Base-by-base conservation (phyloP, 225 moss, liverwort and hornwort species). In the Pseudoscleropodium purum region DNA sequence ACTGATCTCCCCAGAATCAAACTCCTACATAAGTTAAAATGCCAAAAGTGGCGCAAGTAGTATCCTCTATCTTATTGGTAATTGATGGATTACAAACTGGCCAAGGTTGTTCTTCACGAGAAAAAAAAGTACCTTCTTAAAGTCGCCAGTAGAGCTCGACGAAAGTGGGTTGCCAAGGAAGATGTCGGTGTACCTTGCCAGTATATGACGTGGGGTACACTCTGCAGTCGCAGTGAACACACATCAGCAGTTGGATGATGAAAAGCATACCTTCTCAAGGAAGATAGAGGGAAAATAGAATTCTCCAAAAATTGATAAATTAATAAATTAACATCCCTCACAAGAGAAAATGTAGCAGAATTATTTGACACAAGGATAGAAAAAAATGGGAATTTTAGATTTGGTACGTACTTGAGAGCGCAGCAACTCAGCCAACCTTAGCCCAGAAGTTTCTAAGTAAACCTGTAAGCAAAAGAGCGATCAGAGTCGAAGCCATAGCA, bases 121-220 rank as follows among this genome's bases (percentile, higher is more conserved):
- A 52, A 72, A 39, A 57, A 27, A 56, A 59, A n/a, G 6, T 93
- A 98, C 98, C 98, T 98, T 90, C 97, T 96, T 75, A 98, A 89
- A 67, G 96, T 92, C 77, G 96, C 95, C 79, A 97, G 84, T 29
- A 98, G 92, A 89, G 96, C 95, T 93, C 96, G 95, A 82, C 97
- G 96, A 88, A 98, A 98, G 85, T 98, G 97, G 47, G 95, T 91
- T 81, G 94, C 94, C 88, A 95, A 60, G 57, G 95, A 91, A 60
- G 91, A 92, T 61, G 94, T 86, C 29, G 95, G 95, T 87, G 93
- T 85, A 84, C 95, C 93, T 93, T 95, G 97, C 97, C 97, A 98
- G 69, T 91, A 96, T 82, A 98, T 95, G 16, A 98, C 96, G 81
- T 98, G 95, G 67, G 95, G 95, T 77, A 96, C 92, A 78, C 96